Conservation (phyloP, 2,329 filamentous ascomycete genomes). For the Plectosphaerella cucumerina region DNA sequence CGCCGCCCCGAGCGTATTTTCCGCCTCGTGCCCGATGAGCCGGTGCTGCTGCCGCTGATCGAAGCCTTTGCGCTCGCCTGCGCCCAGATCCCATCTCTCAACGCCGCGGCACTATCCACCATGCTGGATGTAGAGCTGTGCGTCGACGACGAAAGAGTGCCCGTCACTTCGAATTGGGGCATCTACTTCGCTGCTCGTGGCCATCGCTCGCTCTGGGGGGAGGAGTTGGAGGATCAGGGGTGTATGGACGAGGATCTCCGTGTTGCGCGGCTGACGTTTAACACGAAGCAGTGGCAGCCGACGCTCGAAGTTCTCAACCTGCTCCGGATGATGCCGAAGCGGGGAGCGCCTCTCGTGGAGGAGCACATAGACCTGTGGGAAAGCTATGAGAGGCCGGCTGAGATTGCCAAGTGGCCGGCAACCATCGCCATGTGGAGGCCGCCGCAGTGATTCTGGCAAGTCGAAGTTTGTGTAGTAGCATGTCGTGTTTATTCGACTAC, state of each 20-base stretch:
- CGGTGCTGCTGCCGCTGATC: not conserved
- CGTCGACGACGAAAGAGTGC: not conserved
- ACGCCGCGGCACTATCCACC: not conserved
- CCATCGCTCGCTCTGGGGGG: not conserved
- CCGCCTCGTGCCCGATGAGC: not conserved
- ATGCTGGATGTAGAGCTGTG: not conserved
- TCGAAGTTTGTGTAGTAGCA: too few species aligned
- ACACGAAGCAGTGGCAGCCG: not conserved
- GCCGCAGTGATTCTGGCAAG: too few species aligned
- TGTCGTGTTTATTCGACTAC: too few species aligned
- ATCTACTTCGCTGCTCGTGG: not conserved
- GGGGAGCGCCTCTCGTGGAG: not conserved
- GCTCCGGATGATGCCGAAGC: not conserved
- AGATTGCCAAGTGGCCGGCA: too few species aligned
- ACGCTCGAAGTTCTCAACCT: not conserved
- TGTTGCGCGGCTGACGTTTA: not conserved
- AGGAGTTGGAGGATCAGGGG: not conserved
- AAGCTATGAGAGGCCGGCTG: not conserved
- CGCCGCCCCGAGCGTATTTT: not conserved
- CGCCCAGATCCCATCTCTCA: not conserved
- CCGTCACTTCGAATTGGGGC: not conserved
- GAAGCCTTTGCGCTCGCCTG: not conserved
- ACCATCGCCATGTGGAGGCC: too few species aligned
- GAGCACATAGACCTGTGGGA: not conserved
- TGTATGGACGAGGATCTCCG: not conserved